A percentile compares a stretch with the other conserved stretches of the same genome.
These are phyloP conservation scores for Agaricus sinodeliciosus DNA, from an alignment of 768 basidiomycete species.

Conservation along the genomic window DNA sequence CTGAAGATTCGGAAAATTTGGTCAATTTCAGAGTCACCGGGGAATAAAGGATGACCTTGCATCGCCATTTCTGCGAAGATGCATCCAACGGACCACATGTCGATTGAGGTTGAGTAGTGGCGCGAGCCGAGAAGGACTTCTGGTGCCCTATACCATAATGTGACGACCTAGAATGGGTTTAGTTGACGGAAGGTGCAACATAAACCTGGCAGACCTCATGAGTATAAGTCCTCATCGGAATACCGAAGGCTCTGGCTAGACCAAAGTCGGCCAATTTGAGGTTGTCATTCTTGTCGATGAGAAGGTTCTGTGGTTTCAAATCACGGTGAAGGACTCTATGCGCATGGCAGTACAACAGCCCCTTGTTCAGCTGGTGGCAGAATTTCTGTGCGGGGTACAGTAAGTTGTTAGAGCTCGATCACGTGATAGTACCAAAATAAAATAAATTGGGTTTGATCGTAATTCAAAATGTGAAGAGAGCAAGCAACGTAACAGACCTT, in stretches of 20 bases:
- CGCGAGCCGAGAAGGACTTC: conserved; percentile 94
- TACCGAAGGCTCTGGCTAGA: conserved; percentile 93
- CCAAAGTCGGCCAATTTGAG: conserved; percentile 97
- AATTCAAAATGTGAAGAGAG: not conserved
- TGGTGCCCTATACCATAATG: conserved; percentile 97
- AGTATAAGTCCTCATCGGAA: conserved; percentile 98
- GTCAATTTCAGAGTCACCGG: conserved; percentile 99
- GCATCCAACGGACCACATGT: conserved; percentile 99
- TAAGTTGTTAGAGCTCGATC: no score
- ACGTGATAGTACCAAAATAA: no score
- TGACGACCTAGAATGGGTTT: conserved; percentile 70
- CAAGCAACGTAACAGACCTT: conserved; percentile 52
- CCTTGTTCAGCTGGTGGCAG: conserved; percentile 87
- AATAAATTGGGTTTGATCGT: no score
- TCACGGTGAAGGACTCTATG: conserved; percentile 97
- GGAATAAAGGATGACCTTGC: conserved; percentile 85
- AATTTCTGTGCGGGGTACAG: conserved; percentile 78
- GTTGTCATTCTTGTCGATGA: conserved; percentile 86
- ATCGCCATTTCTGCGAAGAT: conserved; percentile 99
- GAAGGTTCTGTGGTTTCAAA: conserved; percentile 91
- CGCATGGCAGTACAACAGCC: conserved; percentile 90
- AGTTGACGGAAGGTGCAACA: not conserved
- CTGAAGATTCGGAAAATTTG: conserved; percentile 99
- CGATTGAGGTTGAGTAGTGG: conserved; percentile 95
- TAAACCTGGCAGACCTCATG: conserved; percentile 64